Conservation (phyloP, 2,329 filamentous ascomycete genomes). For the Periconia sp. region DNA sequence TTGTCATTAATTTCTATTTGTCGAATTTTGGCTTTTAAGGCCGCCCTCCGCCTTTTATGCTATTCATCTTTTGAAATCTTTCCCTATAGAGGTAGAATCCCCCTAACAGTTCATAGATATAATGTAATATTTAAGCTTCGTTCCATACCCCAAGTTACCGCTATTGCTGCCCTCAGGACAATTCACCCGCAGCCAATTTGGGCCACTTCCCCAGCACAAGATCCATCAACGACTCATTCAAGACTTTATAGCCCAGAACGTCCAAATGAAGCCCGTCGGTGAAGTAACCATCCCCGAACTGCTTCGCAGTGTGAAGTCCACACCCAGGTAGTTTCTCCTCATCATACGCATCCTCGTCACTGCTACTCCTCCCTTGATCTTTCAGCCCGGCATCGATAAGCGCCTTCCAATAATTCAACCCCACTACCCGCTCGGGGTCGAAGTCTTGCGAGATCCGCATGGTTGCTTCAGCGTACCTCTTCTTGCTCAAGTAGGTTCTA, state of each 20-base stretch:
- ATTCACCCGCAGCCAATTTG: conserved; percentile 26
- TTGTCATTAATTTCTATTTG: too few species aligned
- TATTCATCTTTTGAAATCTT: too few species aligned
- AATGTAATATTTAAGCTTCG: too few species aligned
- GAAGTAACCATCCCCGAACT: conserved; percentile 40
- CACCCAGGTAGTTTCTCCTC: conserved; percentile 39
- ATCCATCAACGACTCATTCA: conserved; percentile 25
- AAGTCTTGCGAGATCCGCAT: conserved; percentile 29
- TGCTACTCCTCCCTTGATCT: conserved; percentile 20
- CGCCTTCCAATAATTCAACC: conserved; percentile 38
- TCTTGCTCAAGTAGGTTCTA: conserved; percentile 42
- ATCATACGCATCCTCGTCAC: conserved; percentile 19
- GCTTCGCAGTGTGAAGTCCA: conserved; percentile 31
- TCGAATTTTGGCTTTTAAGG: too few species aligned
- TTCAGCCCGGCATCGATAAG: conserved; percentile 24
- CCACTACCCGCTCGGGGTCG: conserved; percentile 33
- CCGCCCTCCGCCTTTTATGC: too few species aligned
- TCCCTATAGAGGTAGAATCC: too few species aligned
- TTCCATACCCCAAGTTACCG: too few species aligned
- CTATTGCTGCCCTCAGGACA: neutral
- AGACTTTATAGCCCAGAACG: conserved; percentile 28
- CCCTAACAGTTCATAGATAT: too few species aligned
- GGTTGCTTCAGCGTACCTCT: conserved; percentile 40
- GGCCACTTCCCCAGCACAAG: conserved; percentile 32
- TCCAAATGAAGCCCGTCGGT: conserved; percentile 44